These are phyloP conservation scores for Malus sieversii DNA, from an alignment of 306 rosid genomes.

Conservation along the genomic window DNA sequence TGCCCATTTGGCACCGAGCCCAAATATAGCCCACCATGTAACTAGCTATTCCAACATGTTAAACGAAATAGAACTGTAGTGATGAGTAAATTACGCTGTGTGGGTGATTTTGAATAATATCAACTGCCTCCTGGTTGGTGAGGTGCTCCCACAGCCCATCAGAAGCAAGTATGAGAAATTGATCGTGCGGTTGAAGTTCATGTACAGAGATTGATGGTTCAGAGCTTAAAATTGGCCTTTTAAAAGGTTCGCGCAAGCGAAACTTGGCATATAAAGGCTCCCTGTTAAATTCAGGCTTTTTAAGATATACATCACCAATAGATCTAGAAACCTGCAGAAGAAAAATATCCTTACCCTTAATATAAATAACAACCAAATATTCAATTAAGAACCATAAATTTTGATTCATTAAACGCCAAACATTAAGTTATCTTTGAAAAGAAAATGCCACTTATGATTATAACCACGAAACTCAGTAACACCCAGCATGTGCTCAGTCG, in stretches of 20 bases:
- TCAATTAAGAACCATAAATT: neutral
- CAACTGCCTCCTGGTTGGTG: constrained; percentile 83
- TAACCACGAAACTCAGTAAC: neutral
- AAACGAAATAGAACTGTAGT: neutral
- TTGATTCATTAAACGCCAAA: neutral
- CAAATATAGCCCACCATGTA: neutral
- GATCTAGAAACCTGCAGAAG: constrained; percentile 69
- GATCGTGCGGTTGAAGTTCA: constrained; percentile 67
- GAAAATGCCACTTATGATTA: neutral
- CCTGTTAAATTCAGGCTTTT: constrained; percentile 76
- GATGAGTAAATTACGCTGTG: constrained; percentile 48
- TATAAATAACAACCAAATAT: neutral
- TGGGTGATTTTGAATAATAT: constrained; percentile 67
- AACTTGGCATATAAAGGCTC: constrained; percentile 69
- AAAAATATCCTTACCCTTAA: neutral
- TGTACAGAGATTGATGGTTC: constrained; percentile 69
- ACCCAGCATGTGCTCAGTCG: neutral
- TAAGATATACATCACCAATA: constrained; percentile 72
- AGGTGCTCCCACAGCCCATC: constrained; percentile 97
- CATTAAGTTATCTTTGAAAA: neutral
- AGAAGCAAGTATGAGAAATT: constrained; percentile 79
- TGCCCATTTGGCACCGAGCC: neutral
- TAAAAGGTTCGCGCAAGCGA: constrained; percentile 68
- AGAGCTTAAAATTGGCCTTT: constrained; percentile 69
- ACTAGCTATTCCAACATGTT: neutral